Conservation (phyloP, 257 asterid genomes). For the Nicotiana noctiflora region DNA sequence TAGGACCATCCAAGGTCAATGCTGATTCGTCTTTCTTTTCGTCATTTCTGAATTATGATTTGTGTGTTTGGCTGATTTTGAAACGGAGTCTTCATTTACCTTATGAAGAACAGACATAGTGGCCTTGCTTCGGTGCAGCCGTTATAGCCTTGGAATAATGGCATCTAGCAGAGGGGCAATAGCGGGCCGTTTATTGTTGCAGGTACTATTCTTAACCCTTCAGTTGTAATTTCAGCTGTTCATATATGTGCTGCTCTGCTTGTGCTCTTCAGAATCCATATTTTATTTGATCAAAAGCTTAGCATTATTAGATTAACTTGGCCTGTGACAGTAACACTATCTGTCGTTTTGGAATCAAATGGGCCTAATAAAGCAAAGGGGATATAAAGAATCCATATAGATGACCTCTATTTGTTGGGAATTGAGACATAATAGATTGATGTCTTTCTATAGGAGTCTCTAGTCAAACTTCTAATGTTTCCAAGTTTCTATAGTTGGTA, state of each 20-base stretch:
- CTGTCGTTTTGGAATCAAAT: background rate
- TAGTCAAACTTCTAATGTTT: background rate
- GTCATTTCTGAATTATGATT: background rate
- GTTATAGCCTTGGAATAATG: constrained; percentile 85
- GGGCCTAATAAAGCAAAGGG: background rate
- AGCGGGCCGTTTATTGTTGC: constrained; percentile 77
- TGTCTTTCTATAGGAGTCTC: background rate
- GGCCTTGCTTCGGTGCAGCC: constrained; percentile 80
- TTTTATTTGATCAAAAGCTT: background rate
- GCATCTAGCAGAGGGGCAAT: constrained; percentile 89
- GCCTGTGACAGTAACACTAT: background rate
- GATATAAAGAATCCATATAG: background rate
- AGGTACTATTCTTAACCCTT: constrained; percentile 34
- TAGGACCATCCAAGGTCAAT: constrained; percentile 71
- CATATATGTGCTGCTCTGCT: too few species aligned
- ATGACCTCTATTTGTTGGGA: background rate
- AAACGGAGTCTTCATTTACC: background rate
- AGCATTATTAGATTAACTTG: background rate
- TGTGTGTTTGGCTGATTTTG: background rate
- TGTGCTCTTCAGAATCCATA: background rate
- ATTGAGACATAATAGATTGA: background rate
- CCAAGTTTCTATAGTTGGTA: background rate
- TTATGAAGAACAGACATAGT: constrained; percentile 54
- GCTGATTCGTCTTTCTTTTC: background rate
- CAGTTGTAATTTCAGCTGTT: background rate